Percentiles rank a stretch among this genome's conserved stretches.
These are phyloP conservation scores for Pseudozyma sp. DNA, from an alignment of 1,284 basidiomycete species.

Conservation along the genomic window DNA sequence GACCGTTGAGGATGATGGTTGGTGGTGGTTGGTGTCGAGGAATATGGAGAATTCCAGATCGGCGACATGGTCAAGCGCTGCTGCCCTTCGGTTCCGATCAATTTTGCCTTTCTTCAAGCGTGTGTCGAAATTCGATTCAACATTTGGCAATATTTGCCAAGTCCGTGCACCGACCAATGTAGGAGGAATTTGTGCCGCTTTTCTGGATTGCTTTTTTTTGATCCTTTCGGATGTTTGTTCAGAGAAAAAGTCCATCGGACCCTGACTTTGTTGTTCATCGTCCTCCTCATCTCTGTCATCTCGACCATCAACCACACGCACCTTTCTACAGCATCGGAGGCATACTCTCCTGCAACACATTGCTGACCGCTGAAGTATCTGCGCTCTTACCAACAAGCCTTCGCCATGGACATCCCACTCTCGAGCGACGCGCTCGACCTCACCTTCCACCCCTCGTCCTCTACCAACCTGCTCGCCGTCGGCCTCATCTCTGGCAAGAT, in stretches of 20 bases:
- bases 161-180: no score
- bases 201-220: not conserved
- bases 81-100: not conserved
- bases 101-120: not conserved
- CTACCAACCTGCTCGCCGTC: constrained; percentile 76
- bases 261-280: constrained; percentile 1
- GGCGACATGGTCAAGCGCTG: not conserved
- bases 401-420: constrained; percentile 64
- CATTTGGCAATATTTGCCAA: not conserved
- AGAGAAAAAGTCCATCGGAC: not conserved
- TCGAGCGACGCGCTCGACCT: constrained; percentile 87
- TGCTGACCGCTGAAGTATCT: no score
- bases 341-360: no score
- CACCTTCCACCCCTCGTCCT: constrained; percentile 80
- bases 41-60: no score
- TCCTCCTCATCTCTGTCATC: not conserved
- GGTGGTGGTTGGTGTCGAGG: not conserved
- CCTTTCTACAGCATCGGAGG: not conserved
- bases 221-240: no score
- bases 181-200: no score
- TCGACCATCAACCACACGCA: not conserved
- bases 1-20: not conserved
- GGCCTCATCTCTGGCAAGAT: constrained; percentile 85
- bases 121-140: no score
- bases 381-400: no score